A percentile compares a stretch with the other conserved stretches of the same genome.
phyloP scores from a whole-genome alignment of 768 basidiomycete species.

The Mrakia gelida region DNA sequence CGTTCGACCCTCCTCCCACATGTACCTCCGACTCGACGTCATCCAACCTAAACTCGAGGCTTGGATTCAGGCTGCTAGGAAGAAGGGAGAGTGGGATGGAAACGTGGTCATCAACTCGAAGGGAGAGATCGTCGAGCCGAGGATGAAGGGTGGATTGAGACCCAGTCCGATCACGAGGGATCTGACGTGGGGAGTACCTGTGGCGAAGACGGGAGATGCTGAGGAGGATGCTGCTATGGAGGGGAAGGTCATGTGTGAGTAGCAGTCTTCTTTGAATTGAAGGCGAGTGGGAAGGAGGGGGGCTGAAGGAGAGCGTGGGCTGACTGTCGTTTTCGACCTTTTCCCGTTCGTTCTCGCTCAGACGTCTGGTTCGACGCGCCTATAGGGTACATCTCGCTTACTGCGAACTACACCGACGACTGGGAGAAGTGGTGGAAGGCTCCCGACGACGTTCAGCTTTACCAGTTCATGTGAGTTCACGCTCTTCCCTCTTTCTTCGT shows the following conservation, averaged over 20 bases:
- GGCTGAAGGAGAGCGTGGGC: too few species aligned
- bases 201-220: constrained; percentile 62
- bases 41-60: constrained; percentile 77
- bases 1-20: constrained; percentile 74
- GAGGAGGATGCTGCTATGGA: constrained; percentile 79
- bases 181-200: constrained; percentile 91
- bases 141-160: constrained; percentile 74
- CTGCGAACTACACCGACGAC: constrained; percentile 85
- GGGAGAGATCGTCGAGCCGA: constrained; percentile 81
- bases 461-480: constrained; percentile 78
- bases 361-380: constrained; percentile 99
- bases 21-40: constrained; percentile 80
- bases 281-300: not conserved
- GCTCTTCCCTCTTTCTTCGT: not conserved
- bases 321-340: not conserved
- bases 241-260: constrained; percentile 91
- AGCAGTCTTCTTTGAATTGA: not conserved
- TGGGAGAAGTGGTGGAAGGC: constrained; percentile 99
- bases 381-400: constrained; percentile 95
- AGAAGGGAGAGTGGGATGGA: constrained; percentile 82
- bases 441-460: constrained; percentile 78
- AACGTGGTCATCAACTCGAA: constrained; percentile 86
- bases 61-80: constrained; percentile 77
- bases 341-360: constrained; percentile 39
- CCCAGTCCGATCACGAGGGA: constrained; percentile 92